Base-by-base conservation (phyloP, 176 grass and related monocot genomes). In the Carex myosuroides region DNA sequence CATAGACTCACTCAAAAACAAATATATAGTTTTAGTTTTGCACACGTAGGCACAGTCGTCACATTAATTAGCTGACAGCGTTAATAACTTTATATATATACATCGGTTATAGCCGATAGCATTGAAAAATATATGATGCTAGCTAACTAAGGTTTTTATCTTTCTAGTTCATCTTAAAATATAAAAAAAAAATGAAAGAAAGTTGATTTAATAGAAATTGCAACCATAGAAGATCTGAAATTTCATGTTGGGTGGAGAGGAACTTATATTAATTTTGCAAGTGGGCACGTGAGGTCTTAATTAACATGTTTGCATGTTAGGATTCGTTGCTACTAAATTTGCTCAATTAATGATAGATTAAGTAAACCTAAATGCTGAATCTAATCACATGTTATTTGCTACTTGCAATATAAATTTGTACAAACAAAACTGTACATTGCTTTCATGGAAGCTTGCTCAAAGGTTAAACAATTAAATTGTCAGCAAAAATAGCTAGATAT, bases 241-340 rank as follows among this genome's bases (percentile, higher is more conserved):
- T 83, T 68, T 48, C 62, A 44, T 65, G 42, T 63, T 65, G 8
- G 41, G 63, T 61, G 32, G 44, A 14, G n/a, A 14, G n/a, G 41
- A 41, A 83, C 63, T 68, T 82, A 21, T 5, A 83, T 68, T n/a
- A n/a, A n/a, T n/a, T n/a, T 50, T 83, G 62, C 80, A 83, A 83
- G 80, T 83, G 3, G 80, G 44, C 80, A 83, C 44, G 80, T 66
- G 80, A 53, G 62, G 14, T 13, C 13, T 83, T 54, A 83, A 68
- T 68, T 54, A 83, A 68, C 35, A 83, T 83, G 42, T 67, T 66
- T 83, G n/a, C n/a, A n/a, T n/a, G 62, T 83, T 83, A 83, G 26
- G 80, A 83, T 83, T 83, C 80, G 13, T 83, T 83, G 62, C 30
- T 42, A 48, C 42, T 83, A 30, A 55, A 83, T 83, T 83, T 64